These are phyloP conservation scores for Parasitella parasitica DNA, from an alignment of 371 early-diverging fungal species.

Conservation along the genomic window DNA sequence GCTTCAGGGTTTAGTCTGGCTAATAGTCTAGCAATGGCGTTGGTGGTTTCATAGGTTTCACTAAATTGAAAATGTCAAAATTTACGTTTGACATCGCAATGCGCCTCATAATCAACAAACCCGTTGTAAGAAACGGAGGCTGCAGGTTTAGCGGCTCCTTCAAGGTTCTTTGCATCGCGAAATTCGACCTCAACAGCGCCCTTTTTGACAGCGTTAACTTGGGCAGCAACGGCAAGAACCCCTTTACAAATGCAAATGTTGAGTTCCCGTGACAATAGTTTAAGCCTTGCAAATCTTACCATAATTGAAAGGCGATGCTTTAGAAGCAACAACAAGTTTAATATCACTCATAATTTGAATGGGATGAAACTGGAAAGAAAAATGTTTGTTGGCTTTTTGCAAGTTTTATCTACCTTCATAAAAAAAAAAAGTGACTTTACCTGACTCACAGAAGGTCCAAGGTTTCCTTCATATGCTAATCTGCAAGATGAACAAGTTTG, in stretches of 20 bases:
- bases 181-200: slow-evolving; percentile 39
- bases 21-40: slow-evolving; percentile 44
- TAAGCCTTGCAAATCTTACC: slow-evolving; percentile 13
- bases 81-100: not conserved
- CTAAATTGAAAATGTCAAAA: slow-evolving; percentile 10
- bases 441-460: not conserved
- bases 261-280: not conserved
- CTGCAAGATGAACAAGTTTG: too few species aligned
- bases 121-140: slow-evolving; percentile 39
- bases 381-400: not conserved
- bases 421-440: not conserved
- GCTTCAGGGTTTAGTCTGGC: slow-evolving; percentile 42
- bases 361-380: not conserved
- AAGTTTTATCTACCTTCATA: not conserved
- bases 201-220: slow-evolving; percentile 42
- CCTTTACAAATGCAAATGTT: slow-evolving; percentile 12
- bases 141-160: slow-evolving; percentile 35
- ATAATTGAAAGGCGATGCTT: slow-evolving; percentile 40
- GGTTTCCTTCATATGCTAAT: not conserved
- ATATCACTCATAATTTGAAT: slow-evolving; percentile 21
- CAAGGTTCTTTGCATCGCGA: slow-evolving; percentile 42
- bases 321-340: slow-evolving; percentile 41
- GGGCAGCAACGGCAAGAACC: slow-evolving; percentile 39
- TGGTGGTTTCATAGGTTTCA: slow-evolving; percentile 43
- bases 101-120: slow-evolving; percentile 14